Percentiles rank a stretch among this genome's conserved stretches.
Evolutionary conservation across 1,139 yeast species (phyloP).

Genomic region (Hyphopichia buzzinii): DNA sequence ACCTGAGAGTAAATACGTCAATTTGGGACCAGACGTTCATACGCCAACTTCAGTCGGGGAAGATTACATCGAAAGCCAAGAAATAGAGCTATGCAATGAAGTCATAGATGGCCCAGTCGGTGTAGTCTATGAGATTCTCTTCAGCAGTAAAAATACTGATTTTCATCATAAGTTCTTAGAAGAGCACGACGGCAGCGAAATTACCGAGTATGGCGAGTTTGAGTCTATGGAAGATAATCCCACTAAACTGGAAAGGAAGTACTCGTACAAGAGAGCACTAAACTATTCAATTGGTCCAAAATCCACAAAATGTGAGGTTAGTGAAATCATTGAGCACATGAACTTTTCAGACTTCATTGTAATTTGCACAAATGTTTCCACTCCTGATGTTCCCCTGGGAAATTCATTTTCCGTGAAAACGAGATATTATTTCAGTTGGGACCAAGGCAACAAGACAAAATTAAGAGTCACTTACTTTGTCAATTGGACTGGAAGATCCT

Average conservation of each 20-base stretch:
- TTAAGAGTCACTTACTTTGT: constrained; percentile 44
- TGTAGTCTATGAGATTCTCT: constrained; percentile 44
- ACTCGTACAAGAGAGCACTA: constrained; percentile 44
- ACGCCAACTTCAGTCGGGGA: constrained; percentile 27
- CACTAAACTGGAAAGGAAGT: constrained; percentile 31
- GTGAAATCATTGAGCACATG: constrained; percentile 41
- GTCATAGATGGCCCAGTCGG: constrained; percentile 48
- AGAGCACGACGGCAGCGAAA: constrained; percentile 47
- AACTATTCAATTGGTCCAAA: constrained; percentile 60
- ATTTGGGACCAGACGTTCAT: constrained; percentile 39
- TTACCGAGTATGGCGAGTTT: constrained; percentile 42
- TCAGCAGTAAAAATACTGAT: constrained; percentile 38
- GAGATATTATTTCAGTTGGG: constrained; percentile 51
- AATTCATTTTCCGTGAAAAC: constrained; percentile 51
- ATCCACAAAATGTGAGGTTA: constrained; percentile 50
- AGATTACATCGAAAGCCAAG: constrained; percentile 21
- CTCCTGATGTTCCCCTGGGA: constrained; percentile 66
- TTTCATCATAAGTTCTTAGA: constrained; percentile 43
- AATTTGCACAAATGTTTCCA: constrained; percentile 38
- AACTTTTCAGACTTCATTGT: constrained; percentile 38
- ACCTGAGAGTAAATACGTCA: constrained; percentile 29
- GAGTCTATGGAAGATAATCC: constrained; percentile 31
- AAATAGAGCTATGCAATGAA: constrained; percentile 34
- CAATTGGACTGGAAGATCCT: constrained; percentile 56
- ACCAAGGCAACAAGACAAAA: constrained; percentile 35